phyloP scores from a whole-genome alignment of 225 moss, liverwort and hornwort genomes.

The Neckera pumila region DNA sequence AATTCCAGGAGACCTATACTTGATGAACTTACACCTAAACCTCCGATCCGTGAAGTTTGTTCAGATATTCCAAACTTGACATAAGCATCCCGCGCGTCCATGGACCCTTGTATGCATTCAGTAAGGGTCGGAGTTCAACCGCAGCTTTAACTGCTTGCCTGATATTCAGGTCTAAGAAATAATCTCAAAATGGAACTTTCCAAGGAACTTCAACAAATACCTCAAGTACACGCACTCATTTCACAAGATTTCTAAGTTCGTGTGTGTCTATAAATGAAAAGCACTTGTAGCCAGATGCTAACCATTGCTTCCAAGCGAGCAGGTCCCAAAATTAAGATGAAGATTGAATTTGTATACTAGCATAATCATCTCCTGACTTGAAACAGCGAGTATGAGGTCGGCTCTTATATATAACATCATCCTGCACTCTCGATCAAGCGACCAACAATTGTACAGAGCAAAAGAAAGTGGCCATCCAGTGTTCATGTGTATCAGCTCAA shows the following conservation, averaged over 20 bases:
- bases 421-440: neutral
- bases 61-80: too few species aligned
- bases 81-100: neutral
- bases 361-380: neutral
- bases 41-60: too few species aligned
- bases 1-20: neutral
- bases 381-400: neutral
- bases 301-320: neutral
- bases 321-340: neutral
- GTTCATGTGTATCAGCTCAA: neutral
- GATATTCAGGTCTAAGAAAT: neutral
- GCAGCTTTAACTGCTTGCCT: neutral
- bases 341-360: neutral
- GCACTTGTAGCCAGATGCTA: neutral
- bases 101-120: neutral
- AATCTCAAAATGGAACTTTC: neutral
- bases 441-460: neutral
- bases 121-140: neutral
- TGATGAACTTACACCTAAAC: neutral
- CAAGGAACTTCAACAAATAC: neutral
- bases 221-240: neutral
- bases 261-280: neutral
- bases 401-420: neutral
- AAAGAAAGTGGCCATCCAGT: neutral
- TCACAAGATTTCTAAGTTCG: neutral